These are phyloP conservation scores for Cryptomeria japonica DNA, from an alignment of 75 land plant species.

Conservation along the genomic window DNA sequence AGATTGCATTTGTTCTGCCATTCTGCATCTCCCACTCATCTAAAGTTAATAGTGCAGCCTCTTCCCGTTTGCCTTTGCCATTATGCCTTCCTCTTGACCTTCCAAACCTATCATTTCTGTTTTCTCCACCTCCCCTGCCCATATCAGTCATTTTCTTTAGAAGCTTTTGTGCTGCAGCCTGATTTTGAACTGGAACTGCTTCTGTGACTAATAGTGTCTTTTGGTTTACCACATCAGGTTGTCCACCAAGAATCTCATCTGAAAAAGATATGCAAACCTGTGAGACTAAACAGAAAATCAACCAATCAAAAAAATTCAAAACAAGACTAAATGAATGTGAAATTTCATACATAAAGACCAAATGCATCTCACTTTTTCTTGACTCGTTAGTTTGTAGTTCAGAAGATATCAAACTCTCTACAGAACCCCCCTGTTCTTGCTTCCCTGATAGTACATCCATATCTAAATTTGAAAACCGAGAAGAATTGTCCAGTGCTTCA, in stretches of 20 bases:
- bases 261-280: background rate
- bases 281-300: background rate
- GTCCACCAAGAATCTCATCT: conserved; percentile 4
- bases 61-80: conserved; percentile 47
- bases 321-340: background rate
- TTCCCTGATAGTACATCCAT: background rate
- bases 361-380: background rate
- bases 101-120: conserved; percentile 18
- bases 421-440: background rate
- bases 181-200: conserved; percentile 72
- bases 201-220: conserved; percentile 36
- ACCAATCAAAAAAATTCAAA: background rate
- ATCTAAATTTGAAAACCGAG: background rate
- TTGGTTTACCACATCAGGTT: background rate
- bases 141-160: conserved; percentile 46
- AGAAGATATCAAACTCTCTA: background rate
- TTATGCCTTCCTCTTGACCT: conserved; percentile 42
- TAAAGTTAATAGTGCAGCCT: conserved; percentile 52
- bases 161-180: conserved; percentile 88
- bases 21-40: conserved; percentile 84
- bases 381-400: background rate
- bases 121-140: conserved; percentile 20
- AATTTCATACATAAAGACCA: background rate
- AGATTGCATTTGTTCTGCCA: conserved; percentile 14
- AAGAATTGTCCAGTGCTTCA: background rate